Conservation (phyloP, 306 rosid genomes). For the Sindora glabra region DNA sequence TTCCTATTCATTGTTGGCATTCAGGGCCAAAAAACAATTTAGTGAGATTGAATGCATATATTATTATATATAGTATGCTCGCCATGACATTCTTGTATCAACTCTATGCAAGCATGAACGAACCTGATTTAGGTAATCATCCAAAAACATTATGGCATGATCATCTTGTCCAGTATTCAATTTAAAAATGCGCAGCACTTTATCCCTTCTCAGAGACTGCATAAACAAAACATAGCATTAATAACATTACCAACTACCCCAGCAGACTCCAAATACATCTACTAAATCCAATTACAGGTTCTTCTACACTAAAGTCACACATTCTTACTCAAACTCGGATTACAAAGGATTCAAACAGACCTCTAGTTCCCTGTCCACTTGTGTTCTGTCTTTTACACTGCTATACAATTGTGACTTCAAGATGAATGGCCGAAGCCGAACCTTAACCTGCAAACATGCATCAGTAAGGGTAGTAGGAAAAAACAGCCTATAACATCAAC, state of each 20-base stretch:
- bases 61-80: background rate
- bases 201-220: constrained; percentile 78
- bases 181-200: constrained; percentile 72
- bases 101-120: constrained; percentile 15
- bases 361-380: constrained; percentile 90
- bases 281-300: background rate
- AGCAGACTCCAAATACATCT: background rate
- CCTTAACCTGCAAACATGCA: constrained; percentile 50
- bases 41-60: background rate
- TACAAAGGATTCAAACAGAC: constrained; percentile 19
- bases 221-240: constrained; percentile 7
- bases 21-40: constrained; percentile 1
- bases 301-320: background rate
- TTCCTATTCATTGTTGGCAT: background rate
- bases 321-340: background rate
- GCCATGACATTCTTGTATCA: background rate
- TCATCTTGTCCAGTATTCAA: constrained; percentile 90
- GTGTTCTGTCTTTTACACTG: constrained; percentile 80
- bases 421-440: constrained; percentile 61
- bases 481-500: background rate
- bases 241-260: background rate
- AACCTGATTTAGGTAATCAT: constrained; percentile 81
- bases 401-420: constrained; percentile 88
- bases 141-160: constrained; percentile 77
- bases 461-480: background rate